A percentile compares a stretch with the other conserved stretches of the same genome.
phyloP scores from a whole-genome alignment of 768 basidiomycete species.

The Clathrus columnatus region DNA sequence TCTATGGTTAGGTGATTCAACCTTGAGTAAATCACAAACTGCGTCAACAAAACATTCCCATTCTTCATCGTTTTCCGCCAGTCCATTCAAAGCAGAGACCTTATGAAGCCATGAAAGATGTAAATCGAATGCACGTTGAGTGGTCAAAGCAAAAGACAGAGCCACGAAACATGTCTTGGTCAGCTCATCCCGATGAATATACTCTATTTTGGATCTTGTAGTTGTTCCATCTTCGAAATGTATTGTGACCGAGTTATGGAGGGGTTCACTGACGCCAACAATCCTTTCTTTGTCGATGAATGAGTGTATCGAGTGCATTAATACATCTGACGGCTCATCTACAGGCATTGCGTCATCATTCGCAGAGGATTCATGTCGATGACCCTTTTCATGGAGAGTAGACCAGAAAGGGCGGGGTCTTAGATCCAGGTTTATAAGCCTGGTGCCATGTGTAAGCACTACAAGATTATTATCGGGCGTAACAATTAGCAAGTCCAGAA shows the following conservation, averaged over 20 bases:
- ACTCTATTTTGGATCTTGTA: conserved; percentile 42
- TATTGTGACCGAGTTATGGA: conserved; percentile 44
- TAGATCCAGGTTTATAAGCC: conserved; percentile 12
- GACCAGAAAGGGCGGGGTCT: conserved; percentile 25
- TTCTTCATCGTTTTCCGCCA: conserved; percentile 38
- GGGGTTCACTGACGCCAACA: conserved; percentile 37
- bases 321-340: conserved; percentile 8
- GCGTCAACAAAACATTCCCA: conserved; percentile 49
- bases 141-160: conserved; percentile 53
- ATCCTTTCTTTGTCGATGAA: conserved; percentile 24
- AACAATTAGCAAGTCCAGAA: conserved; percentile 64
- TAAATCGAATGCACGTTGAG: conserved; percentile 44
- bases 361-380: conserved; percentile 2
- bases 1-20: conserved; percentile 14
- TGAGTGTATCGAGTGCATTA: conserved; percentile 10
- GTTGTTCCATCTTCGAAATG: conserved; percentile 42
- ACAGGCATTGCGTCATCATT: conserved; percentile 3
- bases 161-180: conserved; percentile 52
- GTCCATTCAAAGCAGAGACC: conserved; percentile 44
- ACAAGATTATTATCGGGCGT: conserved; percentile 45
- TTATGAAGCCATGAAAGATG: conserved; percentile 46
- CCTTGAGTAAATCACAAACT: conserved; percentile 39
- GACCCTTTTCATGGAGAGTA: conserved; percentile 15
- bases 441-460: conserved; percentile 54
- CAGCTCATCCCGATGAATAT: conserved; percentile 46